Evolutionary conservation across 73 alveolate genomes (phyloP).

Genomic region (Symbiodinium pilosum): DNA sequence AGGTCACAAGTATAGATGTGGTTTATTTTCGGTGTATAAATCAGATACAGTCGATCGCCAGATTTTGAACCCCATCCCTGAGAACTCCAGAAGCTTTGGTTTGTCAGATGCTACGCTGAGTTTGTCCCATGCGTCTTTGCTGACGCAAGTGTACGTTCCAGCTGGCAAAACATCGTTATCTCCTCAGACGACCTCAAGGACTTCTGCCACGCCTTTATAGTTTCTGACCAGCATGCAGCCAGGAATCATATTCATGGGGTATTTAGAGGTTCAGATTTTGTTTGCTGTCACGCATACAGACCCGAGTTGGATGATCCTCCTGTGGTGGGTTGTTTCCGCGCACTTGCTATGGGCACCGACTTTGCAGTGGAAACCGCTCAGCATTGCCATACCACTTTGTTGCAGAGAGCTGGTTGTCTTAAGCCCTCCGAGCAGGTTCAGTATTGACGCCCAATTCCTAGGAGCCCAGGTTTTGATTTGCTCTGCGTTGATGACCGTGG

Average conservation of each 20-base stretch:
- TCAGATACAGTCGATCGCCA: not conserved
- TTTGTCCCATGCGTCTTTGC: slow-evolving; percentile 27
- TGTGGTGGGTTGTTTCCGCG: not conserved
- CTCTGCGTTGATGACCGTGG: not conserved
- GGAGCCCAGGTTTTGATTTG: not conserved
- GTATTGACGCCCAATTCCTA: not conserved
- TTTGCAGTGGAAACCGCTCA: slow-evolving; percentile 46
- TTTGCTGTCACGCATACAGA: not conserved
- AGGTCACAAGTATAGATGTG: not conserved
- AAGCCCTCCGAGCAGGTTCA: not conserved
- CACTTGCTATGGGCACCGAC: slow-evolving; percentile 32
- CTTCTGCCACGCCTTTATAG: not conserved
- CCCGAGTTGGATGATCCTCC: not conserved
- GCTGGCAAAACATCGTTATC: not conserved
- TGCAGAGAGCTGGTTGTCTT: not conserved
- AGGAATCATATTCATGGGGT: slow-evolving; percentile 27
- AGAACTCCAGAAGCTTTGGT: not conserved
- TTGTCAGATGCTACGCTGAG: not conserved
- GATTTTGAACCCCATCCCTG: not conserved
- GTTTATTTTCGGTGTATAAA: not conserved
- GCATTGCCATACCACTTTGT: not conserved
- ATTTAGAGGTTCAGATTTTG: not conserved
- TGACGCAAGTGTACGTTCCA: not conserved
- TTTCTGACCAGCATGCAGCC: not conserved
- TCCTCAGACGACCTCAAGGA: slow-evolving; percentile 26